Conservation (phyloP, 2,329 filamentous ascomycete species). For the Pseudogymnoascus sp. region DNA sequence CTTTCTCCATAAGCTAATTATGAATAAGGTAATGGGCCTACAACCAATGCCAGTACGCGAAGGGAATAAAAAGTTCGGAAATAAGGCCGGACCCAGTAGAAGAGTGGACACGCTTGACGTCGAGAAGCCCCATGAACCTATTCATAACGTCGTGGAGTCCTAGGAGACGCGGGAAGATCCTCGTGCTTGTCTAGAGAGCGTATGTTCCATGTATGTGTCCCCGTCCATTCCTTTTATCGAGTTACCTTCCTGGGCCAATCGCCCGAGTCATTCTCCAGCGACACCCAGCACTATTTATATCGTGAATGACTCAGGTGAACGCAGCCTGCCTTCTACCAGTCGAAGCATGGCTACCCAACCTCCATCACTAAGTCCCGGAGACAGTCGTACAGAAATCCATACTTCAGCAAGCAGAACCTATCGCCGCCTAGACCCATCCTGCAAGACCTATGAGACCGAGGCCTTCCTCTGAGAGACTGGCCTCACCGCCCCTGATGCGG, state of each 20-base stretch:
- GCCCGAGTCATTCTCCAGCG: slow-evolving; percentile 12
- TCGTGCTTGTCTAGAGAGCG: background rate
- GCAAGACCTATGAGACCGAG: background rate
- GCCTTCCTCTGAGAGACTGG: slow-evolving; percentile 19
- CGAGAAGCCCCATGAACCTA: background rate
- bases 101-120: background rate
- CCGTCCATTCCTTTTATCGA: slow-evolving; percentile 1
- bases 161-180: background rate
- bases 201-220: background rate
- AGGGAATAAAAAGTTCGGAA: background rate
- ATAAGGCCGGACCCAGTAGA: background rate
- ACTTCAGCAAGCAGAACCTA: no score
- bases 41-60: no score
- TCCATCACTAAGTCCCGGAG: no score
- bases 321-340: no score
- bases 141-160: background rate
- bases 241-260: slow-evolving; percentile 16
- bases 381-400: no score
- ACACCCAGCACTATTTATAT: slow-evolving; percentile 8
- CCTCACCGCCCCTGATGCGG: slow-evolving; percentile 17
- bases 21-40: no score
- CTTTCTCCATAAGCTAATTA: no score
- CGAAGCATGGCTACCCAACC: no score
- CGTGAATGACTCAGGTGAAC: slow-evolving; percentile 8
- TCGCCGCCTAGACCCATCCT: no score